Conservation (phyloP, 2,329 filamentous ascomycete species). For the Decorospora gaudefroyi region DNA sequence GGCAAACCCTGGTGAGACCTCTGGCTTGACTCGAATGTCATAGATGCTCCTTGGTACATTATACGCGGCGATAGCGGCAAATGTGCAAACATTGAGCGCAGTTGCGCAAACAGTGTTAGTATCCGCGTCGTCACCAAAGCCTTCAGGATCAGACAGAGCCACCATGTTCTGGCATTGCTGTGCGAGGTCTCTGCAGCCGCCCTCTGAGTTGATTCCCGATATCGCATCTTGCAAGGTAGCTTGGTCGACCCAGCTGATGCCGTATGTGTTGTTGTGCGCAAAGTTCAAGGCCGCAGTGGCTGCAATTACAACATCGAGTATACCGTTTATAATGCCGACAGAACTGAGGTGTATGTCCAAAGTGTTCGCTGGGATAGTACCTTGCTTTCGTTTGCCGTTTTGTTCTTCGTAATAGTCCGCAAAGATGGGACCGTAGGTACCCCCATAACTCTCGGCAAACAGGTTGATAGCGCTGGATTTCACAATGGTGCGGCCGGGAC, state of each 20-base stretch:
- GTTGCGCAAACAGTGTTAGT: slow-evolving; percentile 32
- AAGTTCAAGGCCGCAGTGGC: slow-evolving; percentile 61
- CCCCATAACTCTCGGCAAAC: slow-evolving; percentile 72
- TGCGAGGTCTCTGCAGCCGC: slow-evolving; percentile 58
- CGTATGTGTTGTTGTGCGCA: slow-evolving; percentile 68
- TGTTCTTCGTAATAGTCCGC: slow-evolving; percentile 63
- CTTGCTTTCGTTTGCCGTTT: slow-evolving; percentile 61
- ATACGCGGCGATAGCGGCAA: slow-evolving; percentile 21
- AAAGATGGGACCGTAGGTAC: slow-evolving; percentile 70
- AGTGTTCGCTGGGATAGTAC: slow-evolving; percentile 56
- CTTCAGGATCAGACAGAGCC: slow-evolving; percentile 39
- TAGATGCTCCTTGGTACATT: slow-evolving; percentile 47
- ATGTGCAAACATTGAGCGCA: slow-evolving; percentile 30
- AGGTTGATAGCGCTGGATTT: slow-evolving; percentile 64
- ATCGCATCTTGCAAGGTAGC: slow-evolving; percentile 55
- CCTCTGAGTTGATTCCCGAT: slow-evolving; percentile 52
- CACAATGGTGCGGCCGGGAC: slow-evolving; percentile 40
- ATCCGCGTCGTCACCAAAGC: slow-evolving; percentile 36
- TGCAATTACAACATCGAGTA: slow-evolving; percentile 68
- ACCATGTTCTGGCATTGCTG: slow-evolving; percentile 42
- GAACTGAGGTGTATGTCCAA: slow-evolving; percentile 65
- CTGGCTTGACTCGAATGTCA: slow-evolving; percentile 51
- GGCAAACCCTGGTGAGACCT: slow-evolving; percentile 48
- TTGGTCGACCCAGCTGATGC: slow-evolving; percentile 60
- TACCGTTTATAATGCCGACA: slow-evolving; percentile 72